Conservation (phyloP, 139 green algal species). For the Tetraselmis striata region DNA sequence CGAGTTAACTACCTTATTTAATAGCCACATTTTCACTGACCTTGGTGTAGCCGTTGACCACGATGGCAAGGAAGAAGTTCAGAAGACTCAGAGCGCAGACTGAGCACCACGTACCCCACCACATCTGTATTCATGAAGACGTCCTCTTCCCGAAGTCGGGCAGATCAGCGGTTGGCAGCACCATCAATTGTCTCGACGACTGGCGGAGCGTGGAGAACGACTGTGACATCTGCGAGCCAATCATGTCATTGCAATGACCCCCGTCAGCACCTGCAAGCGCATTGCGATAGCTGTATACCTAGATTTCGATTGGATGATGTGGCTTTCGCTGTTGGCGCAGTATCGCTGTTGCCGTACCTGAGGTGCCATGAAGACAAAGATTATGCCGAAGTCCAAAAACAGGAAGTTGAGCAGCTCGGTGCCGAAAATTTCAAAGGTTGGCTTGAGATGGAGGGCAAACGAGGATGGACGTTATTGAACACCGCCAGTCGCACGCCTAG, state of each 20-base stretch:
- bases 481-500: neutral
- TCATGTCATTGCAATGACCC: neutral
- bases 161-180: neutral
- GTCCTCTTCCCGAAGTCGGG: neutral
- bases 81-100: neutral
- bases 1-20: neutral
- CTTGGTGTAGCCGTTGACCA: neutral
- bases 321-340: no score
- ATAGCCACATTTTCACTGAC: neutral
- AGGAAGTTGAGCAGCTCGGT: neutral
- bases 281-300: no score
- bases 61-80: neutral
- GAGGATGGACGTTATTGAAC: neutral
- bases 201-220: neutral
- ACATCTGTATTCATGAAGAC: neutral
- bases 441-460: neutral
- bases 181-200: neutral
- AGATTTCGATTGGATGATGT: no score
- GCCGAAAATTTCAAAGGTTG: neutral
- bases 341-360: no score
- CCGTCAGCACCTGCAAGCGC: no score
- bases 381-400: neutral
- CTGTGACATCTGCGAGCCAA: neutral
- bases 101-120: neutral
- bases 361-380: neutral